These are phyloP conservation scores for Pilatotrama ljubarskyi DNA, from an alignment of 768 basidiomycete species.

Conservation along the genomic window DNA sequence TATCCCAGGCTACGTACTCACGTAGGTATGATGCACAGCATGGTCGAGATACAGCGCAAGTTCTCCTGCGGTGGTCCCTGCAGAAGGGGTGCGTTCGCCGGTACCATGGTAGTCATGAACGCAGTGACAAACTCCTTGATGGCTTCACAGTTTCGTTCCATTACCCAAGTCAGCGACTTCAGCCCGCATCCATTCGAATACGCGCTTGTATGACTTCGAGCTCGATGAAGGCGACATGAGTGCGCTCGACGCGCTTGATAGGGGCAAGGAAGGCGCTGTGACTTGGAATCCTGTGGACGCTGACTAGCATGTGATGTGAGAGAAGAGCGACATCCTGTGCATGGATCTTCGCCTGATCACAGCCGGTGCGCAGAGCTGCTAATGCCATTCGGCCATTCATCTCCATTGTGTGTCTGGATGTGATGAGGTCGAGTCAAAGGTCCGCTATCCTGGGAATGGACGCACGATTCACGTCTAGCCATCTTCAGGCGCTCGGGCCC, in stretches of 20 bases:
- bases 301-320: neutral
- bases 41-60: constrained; percentile 66
- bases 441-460: too few species aligned
- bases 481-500: too few species aligned
- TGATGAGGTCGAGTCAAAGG: too few species aligned
- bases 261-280: constrained; percentile 44
- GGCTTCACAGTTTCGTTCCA: constrained; percentile 40
- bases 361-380: neutral
- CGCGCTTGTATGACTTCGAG: constrained; percentile 47
- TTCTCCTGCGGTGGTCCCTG: constrained; percentile 88
- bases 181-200: constrained; percentile 44
- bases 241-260: constrained; percentile 44
- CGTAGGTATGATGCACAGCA: constrained; percentile 29
- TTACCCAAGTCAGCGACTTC: constrained; percentile 51
- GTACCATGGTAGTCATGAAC: neutral
- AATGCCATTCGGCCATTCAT: too few species aligned
- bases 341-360: neutral
- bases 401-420: too few species aligned
- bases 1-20: neutral
- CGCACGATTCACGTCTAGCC: too few species aligned
- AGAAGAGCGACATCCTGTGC: neutral
- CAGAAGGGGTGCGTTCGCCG: constrained; percentile 63
- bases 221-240: constrained; percentile 45
- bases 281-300: constrained; percentile 51
- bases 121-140: neutral